Base-by-base conservation (phyloP, 805 yeast species). In the Kodamaea jinghongensis region DNA sequence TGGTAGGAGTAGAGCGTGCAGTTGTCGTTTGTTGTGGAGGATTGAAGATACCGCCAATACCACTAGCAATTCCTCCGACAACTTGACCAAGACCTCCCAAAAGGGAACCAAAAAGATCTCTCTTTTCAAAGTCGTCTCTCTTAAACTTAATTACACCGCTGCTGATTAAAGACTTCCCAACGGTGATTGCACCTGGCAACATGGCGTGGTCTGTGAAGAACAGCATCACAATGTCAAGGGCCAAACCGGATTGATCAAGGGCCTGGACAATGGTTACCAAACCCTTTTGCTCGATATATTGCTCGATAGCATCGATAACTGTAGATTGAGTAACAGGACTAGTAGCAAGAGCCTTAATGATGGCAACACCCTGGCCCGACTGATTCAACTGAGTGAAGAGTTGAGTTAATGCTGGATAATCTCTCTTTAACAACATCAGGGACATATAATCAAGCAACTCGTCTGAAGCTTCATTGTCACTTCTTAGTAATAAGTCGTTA, bases 171-270 rank as follows among this genome's bases (percentile, higher is more conserved):
- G 34, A 39, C 31, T 50, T 38, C 16, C 45, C 40, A 17, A 52
- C 43, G 7, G 37, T 36, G 4, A 45, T 45, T 7, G 48, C 34
- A 10, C 58, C 58, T 1, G 52, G 47, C 17, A 50, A 39, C 13
- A 44, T 34, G 26, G 48, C 48, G 36, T 49, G 49, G 42, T 54
- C 52, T 16, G 47, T 45, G 35, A 54, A 49, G 17, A 52, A 26
- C 41, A 47, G 26, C 42, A 50, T 40, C 22, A 50, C 52, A 28
- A 54, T 31, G 43, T 52, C 57, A 15, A 52, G 40, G 3, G 48
- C 56, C 39, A 54, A 47, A 11, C 50, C 51, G 7, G 56, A 51
- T 15, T 45, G 16, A 28, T 49, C 52, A 6, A 49, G 48, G 5
- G 48, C 46, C 13, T 31, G 12, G 31, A 54, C 42, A 20, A 54